Conservation (phyloP, 768 basidiomycete species). For the Leccinum broughii region DNA sequence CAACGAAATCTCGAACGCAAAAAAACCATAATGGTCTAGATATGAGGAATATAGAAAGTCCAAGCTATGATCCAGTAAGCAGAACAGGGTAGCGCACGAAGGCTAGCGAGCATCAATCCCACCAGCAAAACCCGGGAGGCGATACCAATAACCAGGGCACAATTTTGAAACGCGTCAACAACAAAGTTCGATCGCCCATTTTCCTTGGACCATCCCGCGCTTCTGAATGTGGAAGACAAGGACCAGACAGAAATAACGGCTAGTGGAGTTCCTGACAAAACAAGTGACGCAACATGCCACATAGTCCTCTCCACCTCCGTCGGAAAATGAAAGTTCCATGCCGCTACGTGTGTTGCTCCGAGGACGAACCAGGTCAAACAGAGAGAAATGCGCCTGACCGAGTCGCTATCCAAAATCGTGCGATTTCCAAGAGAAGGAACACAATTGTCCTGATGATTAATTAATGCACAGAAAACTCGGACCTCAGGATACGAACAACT, state of each 20-base stretch:
- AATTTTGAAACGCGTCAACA: not conserved
- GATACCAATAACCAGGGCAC: not conserved
- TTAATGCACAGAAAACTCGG: not conserved
- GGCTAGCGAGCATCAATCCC: constrained; percentile 1
- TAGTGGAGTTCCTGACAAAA: not conserved
- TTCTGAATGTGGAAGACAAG: not conserved
- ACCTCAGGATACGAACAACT: not conserved
- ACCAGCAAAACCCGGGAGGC: not conserved
- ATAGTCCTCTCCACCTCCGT: not conserved
- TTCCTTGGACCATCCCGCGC: not conserved
- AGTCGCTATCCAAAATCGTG: not conserved
- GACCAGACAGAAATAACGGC: not conserved
- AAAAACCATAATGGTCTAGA: not conserved
- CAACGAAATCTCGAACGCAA: too few relatives aligned
- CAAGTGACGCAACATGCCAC: not conserved
- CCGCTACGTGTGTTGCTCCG: not conserved
- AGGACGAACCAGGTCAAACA: not conserved
- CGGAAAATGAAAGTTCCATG: not conserved
- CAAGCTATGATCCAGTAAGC: not conserved
- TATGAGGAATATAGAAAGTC: constrained; percentile 1
- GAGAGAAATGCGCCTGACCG: not conserved
- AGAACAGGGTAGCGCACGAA: not conserved
- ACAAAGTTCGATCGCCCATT: not conserved
- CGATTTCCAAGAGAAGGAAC: not conserved
- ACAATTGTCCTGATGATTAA: not conserved